Evolutionary conservation across 257 asterid species (phyloP).

Genomic region (Solanum microdontum): DNA sequence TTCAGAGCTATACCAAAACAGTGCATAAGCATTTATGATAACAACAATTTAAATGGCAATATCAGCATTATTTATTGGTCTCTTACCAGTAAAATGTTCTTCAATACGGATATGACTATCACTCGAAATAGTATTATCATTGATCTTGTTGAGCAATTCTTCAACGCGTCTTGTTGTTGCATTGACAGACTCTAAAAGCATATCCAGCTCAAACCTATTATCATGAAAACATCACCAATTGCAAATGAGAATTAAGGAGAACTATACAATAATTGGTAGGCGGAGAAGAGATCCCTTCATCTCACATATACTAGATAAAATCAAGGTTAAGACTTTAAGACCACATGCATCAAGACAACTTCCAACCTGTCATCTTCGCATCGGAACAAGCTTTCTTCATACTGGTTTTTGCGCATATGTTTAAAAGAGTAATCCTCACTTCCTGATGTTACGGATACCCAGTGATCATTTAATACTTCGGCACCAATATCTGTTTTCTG

Average conservation of each 20-base stretch:
- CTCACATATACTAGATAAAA: not conserved
- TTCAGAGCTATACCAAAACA: slow-evolving; percentile 45
- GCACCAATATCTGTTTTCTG: slow-evolving; percentile 54
- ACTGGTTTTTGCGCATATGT: slow-evolving; percentile 94
- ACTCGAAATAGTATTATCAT: slow-evolving; percentile 31
- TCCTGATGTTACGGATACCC: slow-evolving; percentile 99
- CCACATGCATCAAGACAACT: slow-evolving; percentile 1
- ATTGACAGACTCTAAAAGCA: slow-evolving; percentile 83
- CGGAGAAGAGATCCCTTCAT: not conserved
- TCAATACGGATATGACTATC: slow-evolving; percentile 50
- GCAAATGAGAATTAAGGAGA: not conserved
- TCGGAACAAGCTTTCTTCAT: slow-evolving; percentile 90
- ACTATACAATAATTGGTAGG: not conserved
- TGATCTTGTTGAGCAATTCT: slow-evolving; percentile 56
- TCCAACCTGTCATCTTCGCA: slow-evolving; percentile 95
- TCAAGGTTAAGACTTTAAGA: not conserved
- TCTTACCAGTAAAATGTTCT: slow-evolving; percentile 71
- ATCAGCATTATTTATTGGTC: slow-evolving; percentile 11
- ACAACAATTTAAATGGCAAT: slow-evolving; percentile 2
- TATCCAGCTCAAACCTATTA: slow-evolving; percentile 95
- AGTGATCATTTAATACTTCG: slow-evolving; percentile 74
- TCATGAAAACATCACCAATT: slow-evolving; percentile 18
- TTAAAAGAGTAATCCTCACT: slow-evolving; percentile 97
- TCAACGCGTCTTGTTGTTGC: slow-evolving; percentile 71
- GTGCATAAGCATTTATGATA: slow-evolving; percentile 8